Evolutionary conservation across 2,329 filamentous ascomycete genomes (phyloP).

Genomic region (Fusarium sp.): DNA sequence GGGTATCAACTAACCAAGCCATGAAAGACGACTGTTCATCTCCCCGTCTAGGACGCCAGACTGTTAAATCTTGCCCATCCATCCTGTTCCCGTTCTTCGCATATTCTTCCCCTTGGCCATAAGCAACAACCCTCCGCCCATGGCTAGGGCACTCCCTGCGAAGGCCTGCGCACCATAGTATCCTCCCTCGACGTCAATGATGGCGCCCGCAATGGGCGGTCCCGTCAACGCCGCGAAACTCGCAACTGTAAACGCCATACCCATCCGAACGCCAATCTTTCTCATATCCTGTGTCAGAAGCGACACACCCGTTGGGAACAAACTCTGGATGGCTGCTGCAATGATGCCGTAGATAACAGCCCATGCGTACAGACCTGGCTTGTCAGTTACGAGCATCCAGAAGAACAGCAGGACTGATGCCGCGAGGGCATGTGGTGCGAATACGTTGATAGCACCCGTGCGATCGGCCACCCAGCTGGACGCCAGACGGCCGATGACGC

Average conservation of each 20-base stretch:
- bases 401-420: constrained; percentile 61
- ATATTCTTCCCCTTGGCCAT: constrained; percentile 55
- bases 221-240: constrained; percentile 66
- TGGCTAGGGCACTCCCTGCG: constrained; percentile 56
- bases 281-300: constrained; percentile 65
- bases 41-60: not conserved
- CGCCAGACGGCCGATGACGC: constrained; percentile 67
- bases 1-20: not conserved
- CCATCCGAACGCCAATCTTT: constrained; percentile 67
- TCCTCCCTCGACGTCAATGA: constrained; percentile 58
- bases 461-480: constrained; percentile 71
- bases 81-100: constrained; percentile 53
- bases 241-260: constrained; percentile 69
- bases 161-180: constrained; percentile 65
- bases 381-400: constrained; percentile 69
- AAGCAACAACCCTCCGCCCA: constrained; percentile 56
- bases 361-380: constrained; percentile 70
- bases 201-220: constrained; percentile 63
- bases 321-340: constrained; percentile 70
- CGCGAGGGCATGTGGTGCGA: constrained; percentile 61
- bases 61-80: constrained; percentile 54
- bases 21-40: not conserved
- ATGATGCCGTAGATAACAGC: constrained; percentile 71
- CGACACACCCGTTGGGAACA: constrained; percentile 72
- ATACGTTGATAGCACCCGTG: constrained; percentile 70